Evolutionary conservation across 139 green algal species (phyloP).

Genomic region (Micractinium conductrix): DNA sequence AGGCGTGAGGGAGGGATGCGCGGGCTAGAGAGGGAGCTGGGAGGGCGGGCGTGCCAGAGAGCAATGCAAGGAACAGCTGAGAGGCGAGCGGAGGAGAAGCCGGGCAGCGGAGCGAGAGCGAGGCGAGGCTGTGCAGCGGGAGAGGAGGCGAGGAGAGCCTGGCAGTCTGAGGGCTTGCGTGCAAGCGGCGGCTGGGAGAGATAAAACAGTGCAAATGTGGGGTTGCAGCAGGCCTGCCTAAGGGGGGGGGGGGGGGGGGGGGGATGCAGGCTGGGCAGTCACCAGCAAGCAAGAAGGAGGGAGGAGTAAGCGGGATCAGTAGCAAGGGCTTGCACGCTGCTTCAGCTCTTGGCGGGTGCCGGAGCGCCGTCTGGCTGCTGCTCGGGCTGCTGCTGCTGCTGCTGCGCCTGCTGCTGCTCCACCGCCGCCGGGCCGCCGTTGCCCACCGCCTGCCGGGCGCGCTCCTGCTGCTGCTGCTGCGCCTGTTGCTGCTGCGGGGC

Average conservation of each 20-base stretch:
- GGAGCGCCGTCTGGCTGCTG: not conserved
- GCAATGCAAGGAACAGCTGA: not conserved
- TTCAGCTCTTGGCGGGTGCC: constrained; percentile 2
- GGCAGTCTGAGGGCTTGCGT: not conserved
- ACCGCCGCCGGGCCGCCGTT: no score
- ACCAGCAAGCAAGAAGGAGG: not conserved
- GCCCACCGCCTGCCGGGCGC: not conserved
- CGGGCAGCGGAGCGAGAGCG: not conserved
- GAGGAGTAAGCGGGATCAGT: not conserved
- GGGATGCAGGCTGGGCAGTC: not conserved
- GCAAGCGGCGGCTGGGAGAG: not conserved
- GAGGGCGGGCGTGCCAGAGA: not conserved
- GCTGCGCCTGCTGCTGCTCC: constrained; percentile 2
- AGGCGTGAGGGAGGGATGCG: not conserved
- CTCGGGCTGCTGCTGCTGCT: constrained; percentile 1
- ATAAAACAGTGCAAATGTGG: not conserved
- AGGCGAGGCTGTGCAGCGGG: not conserved
- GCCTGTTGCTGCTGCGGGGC: not conserved
- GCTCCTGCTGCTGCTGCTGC: constrained; percentile 15
- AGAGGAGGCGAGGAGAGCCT: not conserved
- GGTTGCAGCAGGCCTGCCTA: no score
- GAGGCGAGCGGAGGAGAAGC: not conserved
- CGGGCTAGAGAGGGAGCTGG: not conserved
- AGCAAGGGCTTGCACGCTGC: not conserved
- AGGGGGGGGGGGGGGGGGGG: no score